Conservation (phyloP, 768 basidiomycete genomes). For the Trametes elegans region DNA sequence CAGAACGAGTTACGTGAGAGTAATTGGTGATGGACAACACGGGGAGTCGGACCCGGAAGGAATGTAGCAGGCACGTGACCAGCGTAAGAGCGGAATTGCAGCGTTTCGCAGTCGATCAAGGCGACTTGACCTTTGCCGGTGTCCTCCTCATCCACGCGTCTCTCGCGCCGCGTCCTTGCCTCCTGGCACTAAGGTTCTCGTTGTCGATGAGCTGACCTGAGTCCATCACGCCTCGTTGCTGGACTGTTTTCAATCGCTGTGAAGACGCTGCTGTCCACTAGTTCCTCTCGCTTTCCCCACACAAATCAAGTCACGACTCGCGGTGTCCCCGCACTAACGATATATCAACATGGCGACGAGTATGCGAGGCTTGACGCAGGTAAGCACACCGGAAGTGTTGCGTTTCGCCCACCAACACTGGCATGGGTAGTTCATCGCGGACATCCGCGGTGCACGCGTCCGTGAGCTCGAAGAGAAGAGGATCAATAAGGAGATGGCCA, state of each 20-base stretch:
- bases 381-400: slow-evolving; percentile 33
- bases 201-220: slow-evolving; percentile 10
- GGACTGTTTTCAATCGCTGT: not conserved
- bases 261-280: not conserved
- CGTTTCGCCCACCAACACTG: not conserved
- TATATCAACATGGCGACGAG: slow-evolving; percentile 69
- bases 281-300: not conserved
- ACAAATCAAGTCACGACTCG: not conserved
- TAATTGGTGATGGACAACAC: not conserved
- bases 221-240: not conserved
- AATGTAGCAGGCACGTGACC: slow-evolving; percentile 2
- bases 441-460: slow-evolving; percentile 94
- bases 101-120: slow-evolving; percentile 6
- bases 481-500: slow-evolving; percentile 99
- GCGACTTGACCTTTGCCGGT: not conserved
- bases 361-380: slow-evolving; percentile 94
- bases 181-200: not conserved
- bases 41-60: not conserved
- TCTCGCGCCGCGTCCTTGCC: not conserved
- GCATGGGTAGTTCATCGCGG: slow-evolving; percentile 87
- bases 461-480: slow-evolving; percentile 97
- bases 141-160: not conserved
- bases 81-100: not conserved
- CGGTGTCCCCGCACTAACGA: slow-evolving; percentile 3
- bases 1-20: not conserved